Evolutionary conservation across 2,329 filamentous ascomycete genomes (phyloP).

Genomic region (Cladobotryum protrusum): DNA sequence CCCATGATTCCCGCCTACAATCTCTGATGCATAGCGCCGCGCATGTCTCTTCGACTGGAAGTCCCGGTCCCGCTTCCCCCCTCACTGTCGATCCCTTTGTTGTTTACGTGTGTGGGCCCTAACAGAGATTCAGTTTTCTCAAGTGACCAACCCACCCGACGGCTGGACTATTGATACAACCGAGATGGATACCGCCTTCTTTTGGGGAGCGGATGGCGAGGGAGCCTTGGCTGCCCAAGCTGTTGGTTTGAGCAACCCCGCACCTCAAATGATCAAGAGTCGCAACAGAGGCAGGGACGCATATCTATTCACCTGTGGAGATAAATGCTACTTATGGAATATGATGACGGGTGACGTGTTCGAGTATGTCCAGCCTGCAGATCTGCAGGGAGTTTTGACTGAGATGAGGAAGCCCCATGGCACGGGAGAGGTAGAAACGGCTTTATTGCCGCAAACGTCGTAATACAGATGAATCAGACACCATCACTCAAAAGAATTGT

Average conservation of each 20-base stretch:
- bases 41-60: neutral
- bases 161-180: conserved; percentile 1
- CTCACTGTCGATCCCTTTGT: neutral
- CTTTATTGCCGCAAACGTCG: neutral
- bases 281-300: neutral
- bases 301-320: conserved; percentile 3
- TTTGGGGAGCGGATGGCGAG: conserved; percentile 5
- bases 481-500: too few relatives aligned
- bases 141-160: conserved; percentile 1
- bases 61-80: neutral
- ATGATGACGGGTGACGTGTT: conserved; percentile 5
- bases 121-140: neutral
- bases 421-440: neutral
- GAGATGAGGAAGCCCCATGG: conserved; percentile 7
- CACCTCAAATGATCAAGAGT: conserved; percentile 4
- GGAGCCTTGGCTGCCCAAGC: neutral
- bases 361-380: conserved; percentile 3
- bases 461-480: neutral
- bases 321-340: conserved; percentile 5
- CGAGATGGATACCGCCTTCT: conserved; percentile 5
- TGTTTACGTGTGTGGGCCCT: neutral
- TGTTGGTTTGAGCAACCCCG: conserved; percentile 1
- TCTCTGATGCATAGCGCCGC: too few relatives aligned
- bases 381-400: neutral
- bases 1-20: neutral